Evolutionary conservation across 257 asterid genomes (phyloP), one percentile per base, ranked within the genome.

Genomic region (Buddleja alternifolia): DNA sequence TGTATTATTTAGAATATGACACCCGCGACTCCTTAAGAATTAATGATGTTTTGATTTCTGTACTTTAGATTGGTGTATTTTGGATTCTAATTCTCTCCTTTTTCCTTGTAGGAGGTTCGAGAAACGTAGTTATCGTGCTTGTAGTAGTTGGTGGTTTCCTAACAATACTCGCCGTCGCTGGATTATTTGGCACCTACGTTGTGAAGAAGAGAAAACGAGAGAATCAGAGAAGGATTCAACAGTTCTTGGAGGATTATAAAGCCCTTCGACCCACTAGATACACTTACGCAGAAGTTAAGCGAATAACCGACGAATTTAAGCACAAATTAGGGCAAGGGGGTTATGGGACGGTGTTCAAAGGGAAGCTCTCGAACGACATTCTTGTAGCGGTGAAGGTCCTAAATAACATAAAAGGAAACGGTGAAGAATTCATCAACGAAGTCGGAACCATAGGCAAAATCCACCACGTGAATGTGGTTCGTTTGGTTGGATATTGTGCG

Each of bases 391-490:
- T 86, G 45, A 90, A 90, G 76, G 86, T 90, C 44, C 90, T 90
- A 1, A 83, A 66, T 44, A 82, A 39, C 71, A 45, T 71, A 39
- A 81, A 84, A 68, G 95, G 95, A 6, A 75, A 87, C 0, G 95
- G 93, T 0, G 88, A 90, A 20, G 96, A 90, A 1, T 87, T 90
- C 75, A 65, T 87, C 75, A 90, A 84, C 40, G 96, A 87, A 74
- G 93, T 85, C 2, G 77, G 75, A 2, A 87, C 95, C 10, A 90
- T 87, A 5, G 93, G 96, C 48, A 79, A 83, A 19, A 85, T 85
- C 47, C 95, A 85, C 51, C 95, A 87, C 23, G 80, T 85, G 0
- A 87, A 87, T 10, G 89, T 87, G 54, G 95, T 90, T 1, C 88
- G 95, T 19, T 60, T 90, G 15, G 81, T 85, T 1, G 96, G 95